phyloP scores from a whole-genome alignment of 129 eudicot species.

The Ambrosia artemisiifolia region DNA sequence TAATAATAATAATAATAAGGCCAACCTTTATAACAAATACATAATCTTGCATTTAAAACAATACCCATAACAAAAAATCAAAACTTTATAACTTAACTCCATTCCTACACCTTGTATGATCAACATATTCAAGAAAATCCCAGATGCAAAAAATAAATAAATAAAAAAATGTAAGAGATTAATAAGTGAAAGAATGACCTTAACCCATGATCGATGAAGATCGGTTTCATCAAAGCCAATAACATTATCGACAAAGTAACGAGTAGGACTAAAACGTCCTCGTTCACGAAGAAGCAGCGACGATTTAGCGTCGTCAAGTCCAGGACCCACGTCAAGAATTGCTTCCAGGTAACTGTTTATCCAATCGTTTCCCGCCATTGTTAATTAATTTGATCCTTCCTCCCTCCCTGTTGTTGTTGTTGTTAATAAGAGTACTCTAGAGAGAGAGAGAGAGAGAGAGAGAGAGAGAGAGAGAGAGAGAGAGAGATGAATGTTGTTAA shows the following conservation, averaged over 20 bases:
- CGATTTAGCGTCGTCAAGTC: conserved; percentile 67
- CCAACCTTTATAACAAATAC: no score
- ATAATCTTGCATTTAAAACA: no score
- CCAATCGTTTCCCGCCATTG: conserved; percentile 99
- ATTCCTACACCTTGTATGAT: no score
- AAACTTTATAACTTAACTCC: no score
- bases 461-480: conserved; percentile 9
- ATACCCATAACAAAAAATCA: no score
- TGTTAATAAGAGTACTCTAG: no score
- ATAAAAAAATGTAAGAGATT: background rate
- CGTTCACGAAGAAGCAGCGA: conserved; percentile 82
- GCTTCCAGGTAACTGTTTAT: conserved; percentile 96
- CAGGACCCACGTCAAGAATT: conserved; percentile 87
- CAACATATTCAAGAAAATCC: no score
- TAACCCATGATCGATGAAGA: conserved; percentile 95
- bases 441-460: background rate
- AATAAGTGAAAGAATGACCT: conserved; percentile 28
- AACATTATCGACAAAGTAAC: conserved; percentile 93
- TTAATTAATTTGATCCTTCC: no score
- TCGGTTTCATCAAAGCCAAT: conserved; percentile 97
- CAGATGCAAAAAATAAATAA: background rate
- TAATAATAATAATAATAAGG: no score
- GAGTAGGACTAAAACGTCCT: conserved; percentile 90
- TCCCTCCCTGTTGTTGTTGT: no score
- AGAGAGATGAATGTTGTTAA: background rate